These are phyloP conservation scores for Gossypium lobatum DNA, from an alignment of 441 rosid genomes.

Conservation along the genomic window DNA sequence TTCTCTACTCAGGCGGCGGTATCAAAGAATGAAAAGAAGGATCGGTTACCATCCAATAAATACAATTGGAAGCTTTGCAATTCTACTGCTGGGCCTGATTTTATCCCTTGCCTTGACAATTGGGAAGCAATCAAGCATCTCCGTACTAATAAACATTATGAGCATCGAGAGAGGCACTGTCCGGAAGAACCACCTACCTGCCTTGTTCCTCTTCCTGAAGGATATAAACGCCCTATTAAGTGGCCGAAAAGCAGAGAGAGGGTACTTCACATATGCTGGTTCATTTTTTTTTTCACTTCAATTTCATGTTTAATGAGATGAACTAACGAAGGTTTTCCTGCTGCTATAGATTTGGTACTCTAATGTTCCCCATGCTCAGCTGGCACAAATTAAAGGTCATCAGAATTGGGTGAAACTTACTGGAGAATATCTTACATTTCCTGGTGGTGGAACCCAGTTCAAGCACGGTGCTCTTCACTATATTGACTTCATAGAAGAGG, in stretches of 20 bases:
- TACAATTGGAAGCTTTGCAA: conserved; percentile 80
- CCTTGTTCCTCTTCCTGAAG: conserved; percentile 82
- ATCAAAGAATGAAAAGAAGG: conserved; percentile 80
- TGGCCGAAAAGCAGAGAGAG: conserved; percentile 97
- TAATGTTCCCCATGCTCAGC: conserved; percentile 90
- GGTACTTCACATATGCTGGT: conserved; percentile 29
- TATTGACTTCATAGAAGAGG: conserved; percentile 90
- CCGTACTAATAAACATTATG: conserved; percentile 73
- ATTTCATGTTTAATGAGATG: conserved; percentile 4
- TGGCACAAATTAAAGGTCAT: conserved; percentile 82
- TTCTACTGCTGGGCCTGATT: conserved; percentile 82
- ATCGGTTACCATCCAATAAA: conserved; percentile 44
- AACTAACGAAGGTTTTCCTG: conserved; percentile 16
- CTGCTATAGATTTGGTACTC: conserved; percentile 88
- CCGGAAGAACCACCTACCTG: conserved; percentile 83
- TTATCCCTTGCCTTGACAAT: conserved; percentile 94
- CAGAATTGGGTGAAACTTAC: conserved; percentile 95
- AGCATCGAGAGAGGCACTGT: conserved; percentile 97
- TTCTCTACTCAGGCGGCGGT: conserved; percentile 85
- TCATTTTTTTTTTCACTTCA: neutral
- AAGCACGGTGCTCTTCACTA: conserved; percentile 95
- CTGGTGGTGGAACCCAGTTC: conserved; percentile 99
- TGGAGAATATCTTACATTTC: conserved; percentile 91
- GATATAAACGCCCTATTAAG: conserved; percentile 65
- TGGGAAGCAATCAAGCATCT: conserved; percentile 69